Base-by-base conservation (phyloP, 352 stramenopile species). In the Aphanomyces stellatus region DNA sequence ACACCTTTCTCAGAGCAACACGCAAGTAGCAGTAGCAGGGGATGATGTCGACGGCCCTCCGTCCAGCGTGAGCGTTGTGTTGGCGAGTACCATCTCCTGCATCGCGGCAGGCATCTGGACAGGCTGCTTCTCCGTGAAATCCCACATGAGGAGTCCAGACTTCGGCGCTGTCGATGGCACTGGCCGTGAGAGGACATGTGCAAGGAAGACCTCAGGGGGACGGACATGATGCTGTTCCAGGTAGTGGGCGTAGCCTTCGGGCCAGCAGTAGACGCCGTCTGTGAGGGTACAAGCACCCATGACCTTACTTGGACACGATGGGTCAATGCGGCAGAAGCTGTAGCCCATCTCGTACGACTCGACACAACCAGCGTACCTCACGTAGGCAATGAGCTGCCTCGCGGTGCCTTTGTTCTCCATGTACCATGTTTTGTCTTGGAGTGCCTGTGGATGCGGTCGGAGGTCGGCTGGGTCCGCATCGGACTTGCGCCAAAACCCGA, bases 321-420 rank as follows among this genome's bases (percentile, higher is more conserved):
- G 35, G 28, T 55, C 51, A 66, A 93, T 90, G 15, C 85, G 81
- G 59, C 85, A 93, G 51, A 80, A 88, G 71, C 82, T 91, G 77
- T 90, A 93, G 15, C 78, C 85, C 51, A 91, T 75, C 61, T 93
- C 85, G 35, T 93, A 79, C 53, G 79, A 88, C 63, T 93, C 85
- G 11, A 93, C 74, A 62, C 82, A 85, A 49, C 73, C 79, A 28
- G 72, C 71, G 25, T 60, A 61, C n/a, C 74, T 76, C 27, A 93
- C 72, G 34, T 83, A 93, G 78, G 73, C 80, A 64, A 84, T 66
- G 42, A 93, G 76, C 35, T 56, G 43, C 4, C 3, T 15, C 48
- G 77, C n/a, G 4, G 73, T 48, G 24, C 57, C 43, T 27, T 48
- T 67, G 48, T 74, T 51, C n/a, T 65, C 62, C 13, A 61, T 22